Conservation (phyloP, 2,329 filamentous ascomycete genomes). For the Xylaria digitata region DNA sequence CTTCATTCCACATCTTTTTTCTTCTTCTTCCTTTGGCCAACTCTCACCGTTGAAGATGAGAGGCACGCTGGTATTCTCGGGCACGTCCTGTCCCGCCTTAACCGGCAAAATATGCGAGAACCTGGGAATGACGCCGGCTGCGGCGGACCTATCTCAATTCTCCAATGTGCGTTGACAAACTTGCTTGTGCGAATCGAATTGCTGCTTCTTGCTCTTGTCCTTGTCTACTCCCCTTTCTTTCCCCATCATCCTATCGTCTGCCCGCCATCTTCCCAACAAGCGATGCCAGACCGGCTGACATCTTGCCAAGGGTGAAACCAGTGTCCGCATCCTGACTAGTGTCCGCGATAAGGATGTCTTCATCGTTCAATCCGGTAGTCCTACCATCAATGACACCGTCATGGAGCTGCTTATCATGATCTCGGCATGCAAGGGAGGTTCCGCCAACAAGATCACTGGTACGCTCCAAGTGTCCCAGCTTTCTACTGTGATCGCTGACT, state of each 20-base stretch:
- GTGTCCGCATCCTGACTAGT: slow-evolving; percentile 75
- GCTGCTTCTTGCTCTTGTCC: slow-evolving; percentile 16
- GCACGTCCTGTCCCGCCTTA: slow-evolving; percentile 73
- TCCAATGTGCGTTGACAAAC: slow-evolving; percentile 68
- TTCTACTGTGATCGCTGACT: slow-evolving; percentile 27
- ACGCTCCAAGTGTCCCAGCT: slow-evolving; percentile 48
- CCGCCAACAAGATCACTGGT: slow-evolving; percentile 97
- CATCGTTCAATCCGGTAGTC: slow-evolving; percentile 95
- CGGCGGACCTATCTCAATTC: slow-evolving; percentile 75
- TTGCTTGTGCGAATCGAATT: slow-evolving; percentile 21
- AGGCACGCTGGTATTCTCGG: slow-evolving; percentile 75
- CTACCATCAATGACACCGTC: slow-evolving; percentile 96
- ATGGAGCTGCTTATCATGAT: slow-evolving; percentile 99
- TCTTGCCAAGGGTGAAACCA: slow-evolving; percentile 71
- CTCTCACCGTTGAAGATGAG: slow-evolving; percentile 60
- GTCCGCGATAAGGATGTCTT: slow-evolving; percentile 99
- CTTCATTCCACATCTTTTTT: slow-evolving; percentile 44
- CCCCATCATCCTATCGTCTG: background rate
- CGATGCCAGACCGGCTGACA: slow-evolving; percentile 41
- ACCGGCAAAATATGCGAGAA: slow-evolving; percentile 75
- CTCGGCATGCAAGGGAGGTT: slow-evolving; percentile 96
- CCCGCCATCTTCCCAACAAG: slow-evolving; percentile 2
- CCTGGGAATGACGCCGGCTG: slow-evolving; percentile 72
- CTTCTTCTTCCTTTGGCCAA: slow-evolving; percentile 39
- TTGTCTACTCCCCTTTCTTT: background rate